These are phyloP conservation scores for Solanum hybrid DNA, from an alignment of 305 asterid species.

Conservation along the genomic window DNA sequence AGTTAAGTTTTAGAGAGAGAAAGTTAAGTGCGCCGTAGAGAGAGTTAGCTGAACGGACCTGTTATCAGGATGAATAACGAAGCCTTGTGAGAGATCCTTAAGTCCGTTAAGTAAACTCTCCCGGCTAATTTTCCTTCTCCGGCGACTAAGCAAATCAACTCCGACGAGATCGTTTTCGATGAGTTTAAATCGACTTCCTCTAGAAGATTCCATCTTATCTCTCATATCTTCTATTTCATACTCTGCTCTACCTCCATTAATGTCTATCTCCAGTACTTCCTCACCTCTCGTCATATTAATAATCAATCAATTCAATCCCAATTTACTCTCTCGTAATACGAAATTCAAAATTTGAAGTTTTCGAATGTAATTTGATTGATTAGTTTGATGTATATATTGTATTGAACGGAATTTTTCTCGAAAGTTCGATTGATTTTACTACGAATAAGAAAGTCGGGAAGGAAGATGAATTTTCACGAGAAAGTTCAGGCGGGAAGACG, in stretches of 20 bases:
- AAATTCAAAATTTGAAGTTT: not conserved
- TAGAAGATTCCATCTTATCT: constrained; percentile 45
- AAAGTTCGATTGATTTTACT: not conserved
- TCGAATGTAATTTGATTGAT: not conserved
- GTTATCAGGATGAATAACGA: constrained; percentile 60
- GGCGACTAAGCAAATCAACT: constrained; percentile 13
- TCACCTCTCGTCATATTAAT: not conserved
- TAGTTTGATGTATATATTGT: not conserved
- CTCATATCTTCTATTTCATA: constrained; percentile 45
- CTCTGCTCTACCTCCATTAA: constrained; percentile 20
- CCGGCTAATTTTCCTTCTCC: constrained; percentile 36
- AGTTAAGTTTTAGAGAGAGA: not conserved
- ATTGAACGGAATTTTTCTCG: not conserved
- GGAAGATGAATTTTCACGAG: not conserved
- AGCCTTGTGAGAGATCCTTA: constrained; percentile 43
- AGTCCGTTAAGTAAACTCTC: constrained; percentile 46
- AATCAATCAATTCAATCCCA: not conserved
- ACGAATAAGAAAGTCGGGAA: not conserved
- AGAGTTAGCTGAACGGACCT: constrained; percentile 18
- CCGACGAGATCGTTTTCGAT: constrained; percentile 49
- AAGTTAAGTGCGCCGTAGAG: not conserved
- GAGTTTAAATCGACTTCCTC: constrained; percentile 48
- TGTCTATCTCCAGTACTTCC: not conserved
- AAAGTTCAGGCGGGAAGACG: not conserved
- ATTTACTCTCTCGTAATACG: not conserved